A percentile compares a stretch with the other conserved stretches of the same genome.
phyloP scores from a whole-genome alignment of 2,329 filamentous ascomycete genomes.

The Aspergillus uvarum region DNA sequence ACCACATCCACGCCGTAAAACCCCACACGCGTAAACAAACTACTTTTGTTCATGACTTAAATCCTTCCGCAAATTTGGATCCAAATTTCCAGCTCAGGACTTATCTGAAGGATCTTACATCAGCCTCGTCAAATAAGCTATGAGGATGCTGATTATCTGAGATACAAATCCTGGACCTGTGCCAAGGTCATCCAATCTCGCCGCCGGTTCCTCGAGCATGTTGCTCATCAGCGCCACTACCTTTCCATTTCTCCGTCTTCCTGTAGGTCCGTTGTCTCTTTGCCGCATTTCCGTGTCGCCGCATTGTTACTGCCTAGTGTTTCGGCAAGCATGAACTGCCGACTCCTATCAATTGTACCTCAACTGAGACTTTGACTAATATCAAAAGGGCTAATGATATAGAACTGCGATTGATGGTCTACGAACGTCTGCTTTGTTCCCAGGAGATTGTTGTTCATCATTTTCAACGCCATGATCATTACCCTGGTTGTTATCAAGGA shows the following conservation, averaged over 20 bases:
- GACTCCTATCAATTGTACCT: neutral
- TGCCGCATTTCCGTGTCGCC: neutral
- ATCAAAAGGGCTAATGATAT: too few species aligned
- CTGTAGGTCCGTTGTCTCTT: neutral
- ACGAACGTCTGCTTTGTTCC: neutral
- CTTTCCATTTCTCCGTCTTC: slow-evolving; percentile 8
- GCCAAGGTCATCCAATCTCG: too few species aligned
- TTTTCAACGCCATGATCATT: neutral
- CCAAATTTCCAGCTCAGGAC: too few species aligned
- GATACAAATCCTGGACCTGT: too few species aligned
- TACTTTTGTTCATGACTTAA: too few species aligned
- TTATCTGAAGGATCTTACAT: too few species aligned
- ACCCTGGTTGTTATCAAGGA: neutral
- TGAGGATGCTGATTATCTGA: too few species aligned
- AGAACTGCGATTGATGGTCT: slow-evolving; percentile 8
- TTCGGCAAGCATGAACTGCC: neutral
- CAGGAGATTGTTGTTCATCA: neutral
- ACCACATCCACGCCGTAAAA: too few species aligned
- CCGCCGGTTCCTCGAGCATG: too few species aligned
- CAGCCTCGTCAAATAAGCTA: too few species aligned
- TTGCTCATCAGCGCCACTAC: neutral
- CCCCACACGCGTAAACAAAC: too few species aligned
- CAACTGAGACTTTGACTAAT: neutral
- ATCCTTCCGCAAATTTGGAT: too few species aligned
- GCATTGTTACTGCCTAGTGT: neutral